Percentiles rank a stretch among this genome's conserved stretches.
Conservation (phyloP, 306 rosid genomes). For the Gillenia trifoliata region DNA sequence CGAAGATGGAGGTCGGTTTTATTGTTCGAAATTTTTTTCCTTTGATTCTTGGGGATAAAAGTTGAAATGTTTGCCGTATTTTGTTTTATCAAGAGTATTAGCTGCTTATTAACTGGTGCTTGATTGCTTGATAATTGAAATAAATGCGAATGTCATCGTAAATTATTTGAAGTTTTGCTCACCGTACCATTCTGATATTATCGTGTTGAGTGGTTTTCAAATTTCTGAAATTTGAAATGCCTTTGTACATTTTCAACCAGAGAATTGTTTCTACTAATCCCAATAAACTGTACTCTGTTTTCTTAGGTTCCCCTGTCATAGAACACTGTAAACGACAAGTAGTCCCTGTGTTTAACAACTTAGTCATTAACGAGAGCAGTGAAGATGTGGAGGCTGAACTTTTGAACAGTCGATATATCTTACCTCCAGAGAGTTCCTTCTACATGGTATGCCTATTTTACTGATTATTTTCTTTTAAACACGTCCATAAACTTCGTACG, state of each 20-base stretch:
- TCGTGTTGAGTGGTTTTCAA: background rate
- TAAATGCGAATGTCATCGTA: background rate
- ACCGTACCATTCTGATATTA: background rate
- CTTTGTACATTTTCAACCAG: background rate
- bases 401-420: conserved; percentile 43
- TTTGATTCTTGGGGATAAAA: background rate
- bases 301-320: conserved; percentile 37
- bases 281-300: conserved; percentile 5
- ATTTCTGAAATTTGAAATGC: background rate
- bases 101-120: background rate
- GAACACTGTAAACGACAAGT: conserved; percentile 35
- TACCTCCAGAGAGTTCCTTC: conserved; percentile 72
- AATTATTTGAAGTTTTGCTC: background rate
- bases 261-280: background rate
- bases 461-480: background rate
- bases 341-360: conserved; percentile 55
- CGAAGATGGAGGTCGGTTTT: conserved; percentile 45
- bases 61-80: background rate
- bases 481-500: background rate
- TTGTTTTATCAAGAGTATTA: background rate
- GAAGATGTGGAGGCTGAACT: conserved; percentile 72
- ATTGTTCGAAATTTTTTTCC: background rate
- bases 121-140: background rate
- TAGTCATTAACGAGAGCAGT: conserved; percentile 59
- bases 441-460: conserved; percentile 60